These are phyloP conservation scores for Pinus taeda DNA, from an alignment of 75 land plant species.

Conservation along the genomic window DNA sequence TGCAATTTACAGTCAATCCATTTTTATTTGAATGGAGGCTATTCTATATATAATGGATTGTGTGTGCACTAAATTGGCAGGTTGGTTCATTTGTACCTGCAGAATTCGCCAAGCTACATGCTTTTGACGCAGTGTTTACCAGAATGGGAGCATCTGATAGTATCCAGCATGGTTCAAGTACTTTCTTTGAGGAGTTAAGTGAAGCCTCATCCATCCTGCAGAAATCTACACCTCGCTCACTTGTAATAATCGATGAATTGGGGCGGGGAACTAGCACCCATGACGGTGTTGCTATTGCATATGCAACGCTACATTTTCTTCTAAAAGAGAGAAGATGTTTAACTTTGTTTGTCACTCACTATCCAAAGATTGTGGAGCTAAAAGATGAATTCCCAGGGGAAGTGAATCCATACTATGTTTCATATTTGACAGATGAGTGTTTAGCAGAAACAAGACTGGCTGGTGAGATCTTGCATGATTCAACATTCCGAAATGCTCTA, in stretches of 20 bases:
- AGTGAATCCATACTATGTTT: slow-evolving; percentile 80
- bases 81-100: slow-evolving; percentile 99
- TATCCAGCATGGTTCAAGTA: slow-evolving; percentile 90
- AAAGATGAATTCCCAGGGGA: slow-evolving; percentile 54
- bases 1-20: too few relatives aligned
- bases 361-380: slow-evolving; percentile 74
- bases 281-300: slow-evolving; percentile 97
- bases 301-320: slow-evolving; percentile 84
- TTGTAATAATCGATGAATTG: slow-evolving; percentile 94
- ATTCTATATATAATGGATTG: slow-evolving; percentile 2
- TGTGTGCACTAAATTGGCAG: slow-evolving; percentile 35
- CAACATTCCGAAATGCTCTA: neutral
- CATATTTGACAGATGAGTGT: slow-evolving; percentile 58
- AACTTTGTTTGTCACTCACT: slow-evolving; percentile 95
- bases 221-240: slow-evolving; percentile 60
- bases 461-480: neutral
- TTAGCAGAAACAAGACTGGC: neutral
- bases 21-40: neutral
- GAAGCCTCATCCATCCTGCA: slow-evolving; percentile 82
- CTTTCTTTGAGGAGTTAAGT: slow-evolving; percentile 93
- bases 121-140: slow-evolving; percentile 83
- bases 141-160: slow-evolving; percentile 97
- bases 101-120: slow-evolving; percentile 76
- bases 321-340: slow-evolving; percentile 72
- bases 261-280: slow-evolving; percentile 98